Conservation (phyloP, 176 grass and related monocot genomes). For the Poa annua region DNA sequence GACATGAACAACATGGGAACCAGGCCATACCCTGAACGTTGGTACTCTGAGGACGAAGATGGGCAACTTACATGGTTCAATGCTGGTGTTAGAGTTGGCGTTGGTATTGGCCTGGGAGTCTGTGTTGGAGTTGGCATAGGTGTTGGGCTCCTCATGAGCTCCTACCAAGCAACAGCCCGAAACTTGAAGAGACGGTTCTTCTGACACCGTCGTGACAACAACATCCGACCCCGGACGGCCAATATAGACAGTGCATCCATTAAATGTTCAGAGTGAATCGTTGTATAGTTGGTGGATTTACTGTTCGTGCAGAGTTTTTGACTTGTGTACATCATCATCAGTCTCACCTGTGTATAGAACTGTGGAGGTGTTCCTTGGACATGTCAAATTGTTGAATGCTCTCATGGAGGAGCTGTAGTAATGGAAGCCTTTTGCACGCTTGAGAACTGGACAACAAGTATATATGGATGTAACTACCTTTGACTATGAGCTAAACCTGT, state of each 20-base stretch:
- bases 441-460: not conserved
- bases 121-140: conserved; percentile 94
- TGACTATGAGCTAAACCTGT: not conserved
- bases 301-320: conserved; percentile 32
- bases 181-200: conserved; percentile 88
- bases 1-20: conserved; percentile 43
- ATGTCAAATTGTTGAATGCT: not conserved
- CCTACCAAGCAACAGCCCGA: conserved; percentile 83
- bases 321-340: not conserved
- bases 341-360: conserved; percentile 19
- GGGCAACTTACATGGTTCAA: conserved; percentile 97
- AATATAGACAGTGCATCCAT: not conserved
- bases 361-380: conserved; percentile 25
- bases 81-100: conserved; percentile 82
- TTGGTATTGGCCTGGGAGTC: conserved; percentile 90
- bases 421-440: not conserved
- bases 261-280: not conserved
- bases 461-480: not conserved
- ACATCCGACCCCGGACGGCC: not conserved
- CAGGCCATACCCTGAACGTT: conserved; percentile 74
- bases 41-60: conserved; percentile 58
- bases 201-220: conserved; percentile 27
- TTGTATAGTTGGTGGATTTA: conserved; percentile 39
- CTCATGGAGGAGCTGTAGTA: not conserved
- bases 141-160: conserved; percentile 88